A percentile compares a stretch with the other conserved stretches of the same genome.
Conservation (phyloP, 2,329 filamentous ascomycete genomes). For the Pyrenophora seminiperda region DNA sequence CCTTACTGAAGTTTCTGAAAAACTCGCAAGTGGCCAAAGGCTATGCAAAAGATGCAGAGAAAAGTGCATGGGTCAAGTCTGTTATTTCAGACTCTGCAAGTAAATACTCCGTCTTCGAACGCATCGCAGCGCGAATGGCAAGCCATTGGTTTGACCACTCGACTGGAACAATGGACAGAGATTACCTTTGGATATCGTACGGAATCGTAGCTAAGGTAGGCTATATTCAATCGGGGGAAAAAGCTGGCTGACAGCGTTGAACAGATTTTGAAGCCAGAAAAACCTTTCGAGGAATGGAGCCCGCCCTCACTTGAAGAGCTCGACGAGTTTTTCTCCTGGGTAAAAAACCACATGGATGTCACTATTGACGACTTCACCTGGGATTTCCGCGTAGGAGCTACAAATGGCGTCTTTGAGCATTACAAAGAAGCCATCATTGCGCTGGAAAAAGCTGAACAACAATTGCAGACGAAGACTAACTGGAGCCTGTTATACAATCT, state of each 20-base stretch:
- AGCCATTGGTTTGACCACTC: slow-evolving; percentile 4
- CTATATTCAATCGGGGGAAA: background rate
- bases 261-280: background rate
- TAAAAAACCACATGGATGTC: background rate
- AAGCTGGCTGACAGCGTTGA: background rate
- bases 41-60: slow-evolving; percentile 8
- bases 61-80: slow-evolving; percentile 10
- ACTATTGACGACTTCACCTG: background rate
- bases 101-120: slow-evolving; percentile 6
- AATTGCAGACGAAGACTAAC: background rate
- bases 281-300: background rate
- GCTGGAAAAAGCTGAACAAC: background rate
- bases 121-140: slow-evolving; percentile 1
- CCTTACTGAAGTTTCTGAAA: slow-evolving; percentile 9
- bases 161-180: background rate
- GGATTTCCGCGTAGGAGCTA: background rate
- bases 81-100: background rate
- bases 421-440: background rate
- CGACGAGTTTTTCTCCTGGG: background rate
- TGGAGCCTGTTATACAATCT: background rate
- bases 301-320: background rate
- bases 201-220: background rate
- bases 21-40: slow-evolving; percentile 18
- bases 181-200: background rate
- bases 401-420: background rate